Conservation (phyloP, 1,284 basidiomycete genomes). For the Lignosus rhinocerotis region DNA sequence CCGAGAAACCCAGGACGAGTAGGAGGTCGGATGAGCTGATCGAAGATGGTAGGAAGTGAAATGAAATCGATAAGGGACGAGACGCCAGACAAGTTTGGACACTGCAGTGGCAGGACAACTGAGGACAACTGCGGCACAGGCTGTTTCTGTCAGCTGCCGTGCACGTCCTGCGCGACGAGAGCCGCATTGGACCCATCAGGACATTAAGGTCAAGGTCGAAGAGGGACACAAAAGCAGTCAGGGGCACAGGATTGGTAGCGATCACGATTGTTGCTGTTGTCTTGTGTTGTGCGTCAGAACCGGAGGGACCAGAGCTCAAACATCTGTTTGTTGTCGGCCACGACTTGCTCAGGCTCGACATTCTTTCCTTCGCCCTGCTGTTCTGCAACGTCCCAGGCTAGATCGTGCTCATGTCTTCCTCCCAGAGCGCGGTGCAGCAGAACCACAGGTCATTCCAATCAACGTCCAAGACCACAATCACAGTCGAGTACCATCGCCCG, state of each 20-base stretch:
- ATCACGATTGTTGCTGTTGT: constrained; percentile 18
- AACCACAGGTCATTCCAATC: constrained; percentile 36
- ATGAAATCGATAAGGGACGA: constrained; percentile 24
- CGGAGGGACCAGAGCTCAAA: background rate
- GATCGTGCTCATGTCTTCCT: constrained; percentile 28
- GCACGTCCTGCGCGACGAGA: constrained; percentile 9
- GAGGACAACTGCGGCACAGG: constrained; percentile 1
- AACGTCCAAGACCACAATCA: constrained; percentile 48
- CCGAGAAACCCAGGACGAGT: no score
- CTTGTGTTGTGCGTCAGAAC: constrained; percentile 6
- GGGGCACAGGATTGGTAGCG: background rate
- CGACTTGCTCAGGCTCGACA: constrained; percentile 20
- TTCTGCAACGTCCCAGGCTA: constrained; percentile 7
- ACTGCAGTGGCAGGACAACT: background rate
- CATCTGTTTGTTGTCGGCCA: constrained; percentile 15
- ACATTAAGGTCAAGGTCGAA: background rate
- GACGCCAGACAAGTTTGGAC: constrained; percentile 7
- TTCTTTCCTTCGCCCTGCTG: constrained; percentile 5
- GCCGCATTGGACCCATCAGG: constrained; percentile 11
- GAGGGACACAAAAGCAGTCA: background rate
- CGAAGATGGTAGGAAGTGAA: constrained; percentile 5
- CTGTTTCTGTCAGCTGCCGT: constrained; percentile 10
- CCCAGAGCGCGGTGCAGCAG: constrained; percentile 41
- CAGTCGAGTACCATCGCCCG: constrained; percentile 73
- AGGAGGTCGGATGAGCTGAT: background rate